Base-by-base conservation (phyloP, 2,329 filamentous ascomycete genomes). In the Davidsoniella eucalypti region DNA sequence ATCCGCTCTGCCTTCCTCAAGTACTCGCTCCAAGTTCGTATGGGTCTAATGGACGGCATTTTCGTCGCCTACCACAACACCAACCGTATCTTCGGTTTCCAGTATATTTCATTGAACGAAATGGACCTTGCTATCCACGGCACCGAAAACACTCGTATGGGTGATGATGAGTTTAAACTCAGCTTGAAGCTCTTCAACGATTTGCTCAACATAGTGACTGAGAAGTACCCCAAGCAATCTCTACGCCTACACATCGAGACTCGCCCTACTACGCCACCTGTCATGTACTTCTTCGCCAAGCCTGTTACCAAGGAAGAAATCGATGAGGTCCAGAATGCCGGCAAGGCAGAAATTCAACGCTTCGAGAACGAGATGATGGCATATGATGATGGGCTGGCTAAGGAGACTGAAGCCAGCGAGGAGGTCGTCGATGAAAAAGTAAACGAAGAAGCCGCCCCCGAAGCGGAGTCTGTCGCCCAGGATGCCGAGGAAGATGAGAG, bases 21-120 rank as follows among this genome's bases (percentile, higher is more conserved):
- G 61, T 98, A 98, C 64, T 94, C 88, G 8, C 71, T 98, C 26
- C 92, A 98, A 65, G 93, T 90, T 25, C 84, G 92, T 42, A 93
- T 98, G 78, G 92, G 93, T 16, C 80, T 88, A 46, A 98, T 98
- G 93, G 90, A 98, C 61, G 92, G 92, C 49, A 95, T 96, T 46
- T 98, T 96, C 60, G 84, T 96, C 18, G 92, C 92, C 2, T 98
- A 80, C 62, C 92, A 98, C 69, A 98, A 98, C 62, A 85, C 87
- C 2, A 75, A 88, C 64, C 83, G 88, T 50, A 94, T 98, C 46
- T 98, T 98, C 61, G 92, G 92, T 5, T 98, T 98, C 64, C 92
- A 98, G 64, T 98, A 98, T 61, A 75, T 98, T 54, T 80, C 80
- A 53, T 66, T 96, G 12, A 62, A 76, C 3, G 92, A 98, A 60